A percentile compares a stretch with the other conserved stretches of the same genome.
These are phyloP conservation scores for Saxophila tyrrhenica DNA, from an alignment of 495 filamentous ascomycete genomes.

Conservation along the genomic window DNA sequence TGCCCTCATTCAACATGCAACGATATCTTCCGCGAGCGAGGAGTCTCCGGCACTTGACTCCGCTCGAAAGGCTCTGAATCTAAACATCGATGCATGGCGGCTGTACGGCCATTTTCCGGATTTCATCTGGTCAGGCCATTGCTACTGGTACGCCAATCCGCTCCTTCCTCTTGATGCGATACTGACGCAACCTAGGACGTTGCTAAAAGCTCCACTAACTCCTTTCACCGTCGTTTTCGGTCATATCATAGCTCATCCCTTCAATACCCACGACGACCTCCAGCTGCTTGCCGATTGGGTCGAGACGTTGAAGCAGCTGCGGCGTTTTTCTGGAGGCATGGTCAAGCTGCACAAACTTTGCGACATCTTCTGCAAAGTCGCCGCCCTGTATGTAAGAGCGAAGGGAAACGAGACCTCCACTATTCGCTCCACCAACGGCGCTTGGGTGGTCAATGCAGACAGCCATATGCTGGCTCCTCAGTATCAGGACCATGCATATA, in stretches of 20 bases:
- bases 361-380: background rate
- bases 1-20: background rate
- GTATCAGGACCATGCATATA: too few species aligned
- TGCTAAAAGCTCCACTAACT: conserved; percentile 55
- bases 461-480: too few species aligned
- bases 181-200: conserved; percentile 35
- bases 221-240: conserved; percentile 63
- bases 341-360: background rate
- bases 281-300: background rate
- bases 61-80: background rate
- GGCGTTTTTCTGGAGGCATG: background rate
- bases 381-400: background rate
- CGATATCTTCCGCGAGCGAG: conserved; percentile 22
- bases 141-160: background rate
- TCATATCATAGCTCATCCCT: conserved; percentile 38
- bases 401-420: background rate
- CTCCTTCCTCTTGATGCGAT: background rate
- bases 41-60: background rate
- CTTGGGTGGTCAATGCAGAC: too few species aligned
- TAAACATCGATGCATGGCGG: background rate
- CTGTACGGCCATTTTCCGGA: background rate
- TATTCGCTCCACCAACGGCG: too few species aligned
- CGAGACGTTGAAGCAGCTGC: background rate
- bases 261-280: background rate
- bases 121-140: background rate